Base-by-base conservation (phyloP, 106 monocot species). In the Amphibolis antarctica region DNA sequence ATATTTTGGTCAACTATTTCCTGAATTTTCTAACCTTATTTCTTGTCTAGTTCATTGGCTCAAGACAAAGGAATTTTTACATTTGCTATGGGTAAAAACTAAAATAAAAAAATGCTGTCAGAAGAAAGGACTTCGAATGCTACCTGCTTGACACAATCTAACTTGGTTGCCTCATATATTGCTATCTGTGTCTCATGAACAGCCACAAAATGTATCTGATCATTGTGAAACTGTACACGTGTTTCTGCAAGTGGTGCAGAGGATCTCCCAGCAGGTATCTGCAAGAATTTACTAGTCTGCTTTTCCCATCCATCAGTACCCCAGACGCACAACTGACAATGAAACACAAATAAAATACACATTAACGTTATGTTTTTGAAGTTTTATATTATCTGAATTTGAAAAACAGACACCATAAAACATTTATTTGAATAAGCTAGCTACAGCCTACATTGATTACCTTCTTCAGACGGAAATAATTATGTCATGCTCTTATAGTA, bases 171-270 rank as follows among this genome's bases (percentile, higher is more conserved):
- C 43, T 93, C 88, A 59, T 76, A 88, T 42, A 93, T 80, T 44
- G 80, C 82, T 55, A 93, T 62, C 52, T 82, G 88, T 17, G 80
- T 93, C 64, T 93, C 85, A 65, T 93, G 88, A 26, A 93, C 80
- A 44, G 53, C 85, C 47, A 92, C 72, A 53, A 87, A 78, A 42
- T 88, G 84, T 25, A 78, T 76, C 76, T 92, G 84, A 76, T 87
- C 80, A 49, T 78, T 80, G 69, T 88, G 84, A 64, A 92, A 92
- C 60, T 92, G 87, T 23, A 92, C 92, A 25, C 74, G 69, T 11
- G 88, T 92, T 21, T 88, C 92, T 19, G 74, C 74, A 75, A 85
- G 56, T 45, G 71, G 55, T 17, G 70, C 71, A 26, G 72, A 28
- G 20, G 77, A 59, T 1, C 84, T 70, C 0, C 86, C 84, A 30